Percentiles rank a stretch among this genome's conserved stretches.
Conservation (phyloP, 306 rosid genomes). For the Betula pendula region DNA sequence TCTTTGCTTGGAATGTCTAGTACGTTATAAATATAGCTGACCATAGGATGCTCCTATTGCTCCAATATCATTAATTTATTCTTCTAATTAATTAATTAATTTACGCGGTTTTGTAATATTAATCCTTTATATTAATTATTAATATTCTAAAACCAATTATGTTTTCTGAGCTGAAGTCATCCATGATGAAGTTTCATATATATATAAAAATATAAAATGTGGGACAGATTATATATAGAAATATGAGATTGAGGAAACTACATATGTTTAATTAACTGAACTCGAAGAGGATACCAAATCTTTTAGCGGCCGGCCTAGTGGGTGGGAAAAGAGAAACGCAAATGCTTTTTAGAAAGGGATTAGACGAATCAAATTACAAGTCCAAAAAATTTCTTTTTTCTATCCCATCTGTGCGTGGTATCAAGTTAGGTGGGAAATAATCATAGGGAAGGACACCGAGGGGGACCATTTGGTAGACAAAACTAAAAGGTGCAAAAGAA, state of each 20-base stretch:
- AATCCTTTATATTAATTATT: conserved; percentile 20
- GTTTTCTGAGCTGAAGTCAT: conserved; percentile 8
- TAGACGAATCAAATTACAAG: conserved; percentile 11
- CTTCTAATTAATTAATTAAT: conserved; percentile 31
- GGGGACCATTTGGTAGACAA: neutral
- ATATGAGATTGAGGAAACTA: neutral
- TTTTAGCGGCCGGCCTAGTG: conserved; percentile 21
- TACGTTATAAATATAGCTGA: conserved; percentile 22
- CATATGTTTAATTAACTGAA: conserved; percentile 28
- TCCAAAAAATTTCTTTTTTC: neutral
- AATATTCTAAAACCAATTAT: conserved; percentile 23
- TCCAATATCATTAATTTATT: conserved; percentile 14
- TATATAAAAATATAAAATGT: neutral
- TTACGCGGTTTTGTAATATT: conserved; percentile 37
- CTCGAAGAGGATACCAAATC: conserved; percentile 46
- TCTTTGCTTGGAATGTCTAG: conserved; percentile 34
- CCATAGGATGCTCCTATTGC: conserved; percentile 22
- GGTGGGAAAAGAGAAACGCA: conserved; percentile 39
- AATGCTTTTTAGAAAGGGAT: conserved; percentile 29
- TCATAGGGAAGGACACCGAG: neutral
- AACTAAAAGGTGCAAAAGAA: neutral
- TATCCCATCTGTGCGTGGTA: neutral
- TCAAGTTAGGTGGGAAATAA: neutral
- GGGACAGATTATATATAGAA: conserved; percentile 1
- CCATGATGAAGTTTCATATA: neutral